Evolutionary conservation across 1,284 basidiomycete species (phyloP).

Genomic region (Omphalotus olearius): DNA sequence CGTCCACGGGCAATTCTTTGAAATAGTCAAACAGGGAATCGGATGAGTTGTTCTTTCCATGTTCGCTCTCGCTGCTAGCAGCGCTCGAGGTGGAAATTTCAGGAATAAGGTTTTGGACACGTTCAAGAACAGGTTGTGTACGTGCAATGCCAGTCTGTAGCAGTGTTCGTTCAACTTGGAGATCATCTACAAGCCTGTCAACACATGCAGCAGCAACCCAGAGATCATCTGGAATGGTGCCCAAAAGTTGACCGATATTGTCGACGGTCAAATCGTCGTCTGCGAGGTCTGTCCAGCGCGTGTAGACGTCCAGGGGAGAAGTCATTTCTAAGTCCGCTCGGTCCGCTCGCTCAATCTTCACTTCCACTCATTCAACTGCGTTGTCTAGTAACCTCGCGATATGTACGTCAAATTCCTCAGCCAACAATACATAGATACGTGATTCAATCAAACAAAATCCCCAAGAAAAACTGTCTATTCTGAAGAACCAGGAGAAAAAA

Average conservation of each 20-base stretch:
- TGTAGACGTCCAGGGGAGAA: slow-evolving; percentile 30
- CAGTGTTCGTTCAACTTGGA: slow-evolving; percentile 49
- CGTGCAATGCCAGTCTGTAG: slow-evolving; percentile 60
- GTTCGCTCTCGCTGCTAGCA: not conserved
- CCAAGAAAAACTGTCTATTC: slow-evolving; percentile 1
- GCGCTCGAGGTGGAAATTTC: slow-evolving; percentile 12
- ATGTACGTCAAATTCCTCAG: no score
- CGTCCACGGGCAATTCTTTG: slow-evolving; percentile 47
- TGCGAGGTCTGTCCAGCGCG: slow-evolving; percentile 51
- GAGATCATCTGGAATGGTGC: slow-evolving; percentile 54
- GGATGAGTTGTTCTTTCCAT: slow-evolving; percentile 29
- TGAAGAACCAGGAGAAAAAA: slow-evolving; percentile 3
- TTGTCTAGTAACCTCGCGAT: not conserved
- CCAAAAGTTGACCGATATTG: slow-evolving; percentile 45
- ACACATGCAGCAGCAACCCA: slow-evolving; percentile 71
- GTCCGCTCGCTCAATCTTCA: not conserved
- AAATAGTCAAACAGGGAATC: slow-evolving; percentile 40
- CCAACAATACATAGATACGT: not conserved
- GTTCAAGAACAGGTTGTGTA: slow-evolving; percentile 43
- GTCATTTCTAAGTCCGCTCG: slow-evolving; percentile 11
- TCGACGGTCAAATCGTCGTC: slow-evolving; percentile 53
- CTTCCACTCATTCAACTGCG: not conserved
- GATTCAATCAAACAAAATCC: not conserved
- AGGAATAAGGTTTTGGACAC: slow-evolving; percentile 34
- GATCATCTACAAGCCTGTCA: slow-evolving; percentile 62